phyloP scores from a whole-genome alignment of 179 eudicot species.

The Heliamphora pulchella region DNA sequence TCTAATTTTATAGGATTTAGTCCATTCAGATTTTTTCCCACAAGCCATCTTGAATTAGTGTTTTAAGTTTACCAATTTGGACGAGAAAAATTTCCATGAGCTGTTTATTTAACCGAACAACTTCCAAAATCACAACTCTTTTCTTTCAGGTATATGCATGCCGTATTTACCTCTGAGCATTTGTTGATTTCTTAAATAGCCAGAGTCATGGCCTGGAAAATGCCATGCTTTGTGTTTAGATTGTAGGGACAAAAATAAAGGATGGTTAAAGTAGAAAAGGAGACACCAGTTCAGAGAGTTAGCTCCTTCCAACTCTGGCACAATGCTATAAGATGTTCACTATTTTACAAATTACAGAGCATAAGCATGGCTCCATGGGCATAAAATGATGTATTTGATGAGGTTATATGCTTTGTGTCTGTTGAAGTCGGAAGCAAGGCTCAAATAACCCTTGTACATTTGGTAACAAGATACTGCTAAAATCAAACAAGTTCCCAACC shows the following conservation, averaged over 20 bases:
- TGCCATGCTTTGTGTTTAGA: background rate
- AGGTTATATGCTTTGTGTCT: background rate
- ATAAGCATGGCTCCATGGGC: background rate
- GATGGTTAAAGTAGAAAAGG: background rate
- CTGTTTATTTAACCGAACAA: background rate
- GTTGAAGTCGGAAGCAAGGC: slow-evolving; percentile 4
- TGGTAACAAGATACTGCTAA: background rate
- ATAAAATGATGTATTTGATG: background rate
- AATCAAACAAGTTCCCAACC: background rate
- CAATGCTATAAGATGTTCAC: background rate
- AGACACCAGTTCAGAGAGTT: background rate
- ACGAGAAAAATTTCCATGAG: background rate
- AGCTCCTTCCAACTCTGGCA: background rate
- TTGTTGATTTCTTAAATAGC: background rate
- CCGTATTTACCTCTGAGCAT: background rate
- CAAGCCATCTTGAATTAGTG: background rate
- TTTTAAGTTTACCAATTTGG: background rate
- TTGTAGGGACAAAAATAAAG: background rate
- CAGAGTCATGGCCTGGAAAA: background rate
- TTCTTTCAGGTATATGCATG: background rate
- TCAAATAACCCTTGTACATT: background rate
- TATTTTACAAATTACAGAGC: background rate
- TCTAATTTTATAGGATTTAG: background rate
- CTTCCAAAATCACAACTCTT: background rate
- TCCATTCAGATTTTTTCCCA: background rate